phyloP scores from a whole-genome alignment of 192 early-diverging fungal genomes.

The Glomus cerebriforme region DNA sequence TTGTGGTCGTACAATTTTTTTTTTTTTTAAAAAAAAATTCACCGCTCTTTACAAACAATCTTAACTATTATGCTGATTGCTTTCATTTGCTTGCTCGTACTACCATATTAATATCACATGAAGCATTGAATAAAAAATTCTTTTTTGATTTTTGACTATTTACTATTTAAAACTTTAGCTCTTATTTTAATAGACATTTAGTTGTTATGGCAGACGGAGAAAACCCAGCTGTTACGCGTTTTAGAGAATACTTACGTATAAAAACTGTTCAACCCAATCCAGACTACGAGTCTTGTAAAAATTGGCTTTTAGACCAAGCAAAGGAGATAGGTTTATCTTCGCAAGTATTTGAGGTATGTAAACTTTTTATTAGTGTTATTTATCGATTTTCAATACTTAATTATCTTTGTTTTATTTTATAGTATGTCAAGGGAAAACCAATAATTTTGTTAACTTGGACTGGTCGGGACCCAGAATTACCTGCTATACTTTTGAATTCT shows the following conservation, averaged over 20 bases:
- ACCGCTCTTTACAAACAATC: no score
- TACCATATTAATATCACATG: no score
- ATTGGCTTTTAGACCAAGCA: constrained; percentile 68
- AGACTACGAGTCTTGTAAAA: constrained; percentile 68
- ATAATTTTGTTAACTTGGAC: constrained; percentile 72
- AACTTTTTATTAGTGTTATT: neutral
- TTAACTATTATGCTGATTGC: no score
- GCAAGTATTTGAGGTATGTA: constrained; percentile 43
- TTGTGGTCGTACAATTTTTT: no score
- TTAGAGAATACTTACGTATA: constrained; percentile 83
- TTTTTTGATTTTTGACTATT: no score
- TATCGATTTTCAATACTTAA: neutral
- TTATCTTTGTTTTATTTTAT: constrained; percentile 7
- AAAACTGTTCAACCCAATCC: constrained; percentile 85
- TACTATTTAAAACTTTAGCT: no score
- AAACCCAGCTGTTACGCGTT: constrained; percentile 63
- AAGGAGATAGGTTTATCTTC: constrained; percentile 66
- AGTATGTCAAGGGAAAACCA: constrained; percentile 68
- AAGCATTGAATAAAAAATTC: no score
- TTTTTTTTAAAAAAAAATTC: no score
- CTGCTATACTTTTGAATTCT: constrained; percentile 76
- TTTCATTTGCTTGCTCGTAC: no score
- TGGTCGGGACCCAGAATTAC: constrained; percentile 58
- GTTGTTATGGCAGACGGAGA: constrained; percentile 34
- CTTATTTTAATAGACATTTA: no score